phyloP scores from a whole-genome alignment of 2,329 filamentous ascomycete species.

The Colletotrichum eleusines region DNA sequence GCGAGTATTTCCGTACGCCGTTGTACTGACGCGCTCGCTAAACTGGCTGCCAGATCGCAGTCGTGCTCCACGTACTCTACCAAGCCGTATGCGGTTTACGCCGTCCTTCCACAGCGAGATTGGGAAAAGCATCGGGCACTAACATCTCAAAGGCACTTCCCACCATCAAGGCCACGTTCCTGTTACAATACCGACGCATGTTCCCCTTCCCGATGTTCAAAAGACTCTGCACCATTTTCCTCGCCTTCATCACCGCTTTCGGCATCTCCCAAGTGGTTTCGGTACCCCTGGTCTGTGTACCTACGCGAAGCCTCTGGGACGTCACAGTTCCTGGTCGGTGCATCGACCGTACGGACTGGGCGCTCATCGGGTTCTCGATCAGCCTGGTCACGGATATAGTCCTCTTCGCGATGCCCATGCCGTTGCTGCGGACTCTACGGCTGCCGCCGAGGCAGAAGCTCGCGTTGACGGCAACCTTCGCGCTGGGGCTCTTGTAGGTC shows the following conservation, averaged over 20 bases:
- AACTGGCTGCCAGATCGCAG: background rate
- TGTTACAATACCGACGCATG: slow-evolving; percentile 54
- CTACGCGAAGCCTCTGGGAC: slow-evolving; percentile 46
- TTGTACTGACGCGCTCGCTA: background rate
- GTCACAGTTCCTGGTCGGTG: slow-evolving; percentile 43
- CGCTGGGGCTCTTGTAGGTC: slow-evolving; percentile 47
- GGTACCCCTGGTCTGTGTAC: slow-evolving; percentile 46
- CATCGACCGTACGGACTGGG: slow-evolving; percentile 46
- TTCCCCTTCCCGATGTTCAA: slow-evolving; percentile 47
- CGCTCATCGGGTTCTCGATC: slow-evolving; percentile 47
- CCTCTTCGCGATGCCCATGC: slow-evolving; percentile 46
- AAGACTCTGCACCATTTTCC: slow-evolving; percentile 44
- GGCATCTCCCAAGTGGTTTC: slow-evolving; percentile 47
- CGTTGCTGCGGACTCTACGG: slow-evolving; percentile 42
- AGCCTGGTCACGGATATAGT: slow-evolving; percentile 47
- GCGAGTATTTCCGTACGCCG: background rate
- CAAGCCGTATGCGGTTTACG: slow-evolving; percentile 13
- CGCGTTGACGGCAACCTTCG: slow-evolving; percentile 43
- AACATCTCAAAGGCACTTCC: slow-evolving; percentile 17
- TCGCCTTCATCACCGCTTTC: slow-evolving; percentile 47
- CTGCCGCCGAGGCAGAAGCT: slow-evolving; percentile 43
- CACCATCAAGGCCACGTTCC: slow-evolving; percentile 51
- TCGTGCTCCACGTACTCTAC: slow-evolving; percentile 12
- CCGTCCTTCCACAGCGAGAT: background rate
- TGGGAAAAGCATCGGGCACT: background rate